Base-by-base conservation (phyloP, 1,284 basidiomycete genomes). In the Pseudozyma thailandica region DNA sequence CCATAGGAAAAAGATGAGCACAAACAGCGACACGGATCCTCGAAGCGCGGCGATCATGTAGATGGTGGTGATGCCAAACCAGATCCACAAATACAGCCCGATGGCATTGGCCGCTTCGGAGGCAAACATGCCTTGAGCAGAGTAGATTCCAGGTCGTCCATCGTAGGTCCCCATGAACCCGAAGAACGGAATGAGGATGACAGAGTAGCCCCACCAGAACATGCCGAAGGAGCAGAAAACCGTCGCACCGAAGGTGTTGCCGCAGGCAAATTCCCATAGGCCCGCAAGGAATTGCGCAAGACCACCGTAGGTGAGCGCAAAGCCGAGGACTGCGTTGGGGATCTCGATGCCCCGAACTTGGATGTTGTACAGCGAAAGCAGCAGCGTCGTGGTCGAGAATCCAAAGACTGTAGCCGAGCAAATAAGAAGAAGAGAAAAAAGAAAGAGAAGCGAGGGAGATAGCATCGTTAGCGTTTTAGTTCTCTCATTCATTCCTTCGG, bases 121-220 rank as follows among this genome's bases (percentile, higher is more conserved):
- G 7, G 66, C 72, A 18, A 44, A 72, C 15, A 50, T 48, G 12
- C 53, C 53, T 1, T 35, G 42, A n/a, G 59, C 6, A 12, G 33
- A 35, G 58, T 75, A 77, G 37, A 73, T 59, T 15, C 64, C 64
- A 3, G 73, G 69, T 15, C 51, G 47, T 27, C 74, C 74, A 33
- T 75, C 46, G 64, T 77, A 70, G 1, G 23, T 23, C 9, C 72
- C 74, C 42, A 53, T 58, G 41, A 65, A 61, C 3, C 74, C 74
- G 33, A 77, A 77, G 55, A 75, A 77, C 4, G 70, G 70, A 39
- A 69, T 72, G 35, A 77, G 39, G 20, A 75, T 64, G n/a, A 75
- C 63, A 1, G 58, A 4, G 58, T 66, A 77, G 35, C 74, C 74
- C 74, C 74, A 77, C 74, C 74, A 77, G 52, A 77, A 77, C 58